Percentiles rank a stretch among this genome's conserved stretches.
These are phyloP conservation scores for Acanthamoeba triangularis DNA, from an alignment of 208 protist species.

Conservation along the genomic window DNA sequence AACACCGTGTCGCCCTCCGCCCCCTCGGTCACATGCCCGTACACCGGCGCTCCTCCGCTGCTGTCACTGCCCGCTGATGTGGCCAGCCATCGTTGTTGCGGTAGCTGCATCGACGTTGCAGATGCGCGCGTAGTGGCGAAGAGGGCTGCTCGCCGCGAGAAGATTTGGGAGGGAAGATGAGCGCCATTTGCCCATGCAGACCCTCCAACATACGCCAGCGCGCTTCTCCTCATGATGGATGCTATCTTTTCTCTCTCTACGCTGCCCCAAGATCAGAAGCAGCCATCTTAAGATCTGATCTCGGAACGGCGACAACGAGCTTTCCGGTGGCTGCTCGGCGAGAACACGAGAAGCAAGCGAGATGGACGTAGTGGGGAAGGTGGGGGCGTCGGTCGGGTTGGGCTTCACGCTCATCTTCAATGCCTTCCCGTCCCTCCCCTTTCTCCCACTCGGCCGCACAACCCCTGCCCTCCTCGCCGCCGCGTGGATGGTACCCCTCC, in stretches of 20 bases:
- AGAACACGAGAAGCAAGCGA: background rate
- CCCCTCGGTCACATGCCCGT: conserved; percentile 4
- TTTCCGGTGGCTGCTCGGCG: background rate
- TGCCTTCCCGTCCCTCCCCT: conserved; percentile 16
- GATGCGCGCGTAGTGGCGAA: too few species aligned
- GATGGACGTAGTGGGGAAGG: background rate
- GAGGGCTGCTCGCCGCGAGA: too few species aligned
- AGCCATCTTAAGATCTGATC: too few species aligned
- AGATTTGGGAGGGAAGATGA: too few species aligned
- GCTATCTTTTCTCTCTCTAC: too few species aligned
- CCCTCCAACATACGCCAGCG: too few species aligned
- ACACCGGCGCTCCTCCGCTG: background rate
- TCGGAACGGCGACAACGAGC: background rate
- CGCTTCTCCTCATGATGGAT: too few species aligned
- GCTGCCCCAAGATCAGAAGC: too few species aligned
- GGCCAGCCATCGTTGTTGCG: background rate
- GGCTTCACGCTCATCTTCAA: conserved; percentile 39
- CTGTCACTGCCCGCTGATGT: background rate
- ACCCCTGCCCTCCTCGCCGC: conserved; percentile 24
- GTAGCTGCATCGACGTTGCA: too few species aligned
- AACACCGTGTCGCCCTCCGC: conserved; percentile 28
- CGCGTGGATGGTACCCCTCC: conserved; percentile 11
- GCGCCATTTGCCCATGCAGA: too few species aligned
- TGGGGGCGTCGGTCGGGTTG: conserved; percentile 32
- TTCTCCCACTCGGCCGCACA: background rate